phyloP scores from a whole-genome alignment of 305 asterid genomes.

The Fraxinus dipetala region DNA sequence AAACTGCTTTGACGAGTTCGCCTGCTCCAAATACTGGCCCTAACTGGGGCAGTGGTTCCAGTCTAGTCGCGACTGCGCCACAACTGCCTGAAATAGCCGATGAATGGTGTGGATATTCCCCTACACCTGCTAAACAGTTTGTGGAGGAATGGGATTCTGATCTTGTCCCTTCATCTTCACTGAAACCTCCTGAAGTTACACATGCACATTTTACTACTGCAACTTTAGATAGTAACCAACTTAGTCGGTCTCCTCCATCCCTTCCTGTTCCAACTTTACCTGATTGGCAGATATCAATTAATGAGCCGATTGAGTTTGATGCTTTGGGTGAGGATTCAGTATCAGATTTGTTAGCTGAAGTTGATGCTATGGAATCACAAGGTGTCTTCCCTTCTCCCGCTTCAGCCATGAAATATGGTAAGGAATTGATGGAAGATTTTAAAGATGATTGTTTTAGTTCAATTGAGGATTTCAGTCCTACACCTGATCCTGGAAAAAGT shows the following conservation, averaged over 20 bases:
- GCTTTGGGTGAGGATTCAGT: constrained; percentile 75
- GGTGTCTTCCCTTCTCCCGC: constrained; percentile 77
- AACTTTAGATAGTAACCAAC: constrained; percentile 29
- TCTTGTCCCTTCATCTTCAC: constrained; percentile 36
- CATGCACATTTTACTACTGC: constrained; percentile 32
- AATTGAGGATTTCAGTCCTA: constrained; percentile 70
- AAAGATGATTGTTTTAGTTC: constrained; percentile 79
- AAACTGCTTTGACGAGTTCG: constrained; percentile 31
- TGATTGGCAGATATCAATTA: constrained; percentile 48
- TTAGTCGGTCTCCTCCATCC: constrained; percentile 35
- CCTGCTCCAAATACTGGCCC: constrained; percentile 42
- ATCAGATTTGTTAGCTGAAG: constrained; percentile 77
- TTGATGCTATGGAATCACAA: constrained; percentile 87
- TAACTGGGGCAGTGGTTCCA: constrained; percentile 43
- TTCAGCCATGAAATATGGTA: constrained; percentile 62
- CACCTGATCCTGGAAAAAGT: constrained; percentile 50
- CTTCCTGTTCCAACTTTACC: constrained; percentile 36
- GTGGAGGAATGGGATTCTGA: constrained; percentile 56
- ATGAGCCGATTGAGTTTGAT: constrained; percentile 63
- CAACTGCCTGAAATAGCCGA: constrained; percentile 51
- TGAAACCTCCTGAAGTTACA: constrained; percentile 38
- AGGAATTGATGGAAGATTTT: constrained; percentile 64
- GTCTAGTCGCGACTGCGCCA: constrained; percentile 36
- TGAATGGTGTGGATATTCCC: constrained; percentile 68
- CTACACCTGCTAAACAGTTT: constrained; percentile 49